phyloP scores from a whole-genome alignment of 345 rosid species.

The Sapria himalayana region DNA sequence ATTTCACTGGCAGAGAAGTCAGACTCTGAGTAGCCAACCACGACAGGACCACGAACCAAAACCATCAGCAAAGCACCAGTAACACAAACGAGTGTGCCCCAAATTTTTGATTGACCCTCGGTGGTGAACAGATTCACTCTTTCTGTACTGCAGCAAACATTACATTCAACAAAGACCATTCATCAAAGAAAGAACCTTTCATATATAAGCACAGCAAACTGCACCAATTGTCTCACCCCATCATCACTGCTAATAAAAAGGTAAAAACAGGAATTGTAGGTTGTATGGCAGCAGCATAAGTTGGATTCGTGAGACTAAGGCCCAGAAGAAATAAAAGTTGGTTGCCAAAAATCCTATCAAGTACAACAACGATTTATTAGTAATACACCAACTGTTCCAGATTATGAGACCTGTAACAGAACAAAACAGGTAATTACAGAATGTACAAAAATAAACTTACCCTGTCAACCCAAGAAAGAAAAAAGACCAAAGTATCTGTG shows the following conservation, averaged over 20 bases:
- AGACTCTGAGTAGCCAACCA: slow-evolving; percentile 35
- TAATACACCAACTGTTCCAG: slow-evolving; percentile 1
- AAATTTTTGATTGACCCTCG: slow-evolving; percentile 87
- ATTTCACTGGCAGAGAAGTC: slow-evolving; percentile 38
- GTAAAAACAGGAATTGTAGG: slow-evolving; percentile 97
- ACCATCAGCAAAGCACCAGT: slow-evolving; percentile 76
- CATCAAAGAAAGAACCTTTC: slow-evolving; percentile 7
- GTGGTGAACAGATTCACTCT: slow-evolving; percentile 49
- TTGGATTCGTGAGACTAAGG: slow-evolving; percentile 90
- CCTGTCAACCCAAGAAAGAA: slow-evolving; percentile 84
- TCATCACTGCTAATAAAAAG: slow-evolving; percentile 64
- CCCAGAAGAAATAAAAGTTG: slow-evolving; percentile 90
- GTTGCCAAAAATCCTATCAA: slow-evolving; percentile 80
- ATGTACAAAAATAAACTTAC: slow-evolving; percentile 27
- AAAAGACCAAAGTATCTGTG: slow-evolving; percentile 41
- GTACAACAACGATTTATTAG: slow-evolving; percentile 7
- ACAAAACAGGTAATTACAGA: slow-evolving; percentile 2
- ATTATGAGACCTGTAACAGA: slow-evolving; percentile 6
- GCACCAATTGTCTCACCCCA: slow-evolving; percentile 37
- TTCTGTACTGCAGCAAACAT: slow-evolving; percentile 68
- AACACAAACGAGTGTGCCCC: slow-evolving; percentile 69
- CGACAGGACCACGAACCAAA: slow-evolving; percentile 68
- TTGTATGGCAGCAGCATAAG: slow-evolving; percentile 93
- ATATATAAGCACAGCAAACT: not conserved
- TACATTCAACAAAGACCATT: slow-evolving; percentile 8